Percentiles rank a stretch among this genome's conserved stretches.
Evolutionary conservation across 257 asterid genomes (phyloP).

Genomic region (Perilla frutescens): DNA sequence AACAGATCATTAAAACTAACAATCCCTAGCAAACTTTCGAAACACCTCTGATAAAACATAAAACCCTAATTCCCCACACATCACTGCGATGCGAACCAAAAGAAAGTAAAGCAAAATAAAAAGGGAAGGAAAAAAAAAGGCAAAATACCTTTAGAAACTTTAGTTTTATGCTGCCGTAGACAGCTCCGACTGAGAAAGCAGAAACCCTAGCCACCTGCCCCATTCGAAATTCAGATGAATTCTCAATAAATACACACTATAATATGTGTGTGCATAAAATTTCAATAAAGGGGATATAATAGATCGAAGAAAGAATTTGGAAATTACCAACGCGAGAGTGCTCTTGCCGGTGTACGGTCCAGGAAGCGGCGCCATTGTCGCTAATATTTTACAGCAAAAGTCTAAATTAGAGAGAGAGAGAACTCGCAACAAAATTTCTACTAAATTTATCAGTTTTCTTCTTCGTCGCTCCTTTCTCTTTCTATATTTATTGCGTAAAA

Average conservation of each 20-base stretch:
- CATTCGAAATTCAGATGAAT: slow-evolving; percentile 27
- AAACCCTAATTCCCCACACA: slow-evolving; percentile 3
- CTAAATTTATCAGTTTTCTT: not conserved
- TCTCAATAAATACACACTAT: not conserved
- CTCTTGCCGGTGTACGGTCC: slow-evolving; percentile 57
- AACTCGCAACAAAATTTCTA: not conserved
- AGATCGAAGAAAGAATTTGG: slow-evolving; percentile 27
- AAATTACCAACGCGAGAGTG: slow-evolving; percentile 50
- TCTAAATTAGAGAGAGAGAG: not conserved
- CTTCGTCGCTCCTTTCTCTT: not conserved
- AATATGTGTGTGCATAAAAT: not conserved
- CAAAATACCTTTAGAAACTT: slow-evolving; percentile 54
- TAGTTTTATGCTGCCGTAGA: slow-evolving; percentile 59
- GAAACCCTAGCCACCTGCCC: slow-evolving; percentile 72
- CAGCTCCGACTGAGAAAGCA: slow-evolving; percentile 56
- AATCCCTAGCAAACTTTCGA: slow-evolving; percentile 4
- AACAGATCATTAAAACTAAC: slow-evolving; percentile 13
- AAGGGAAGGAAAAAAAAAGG: not conserved
- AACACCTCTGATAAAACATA: not conserved
- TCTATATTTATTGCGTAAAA: not conserved
- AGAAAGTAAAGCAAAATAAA: not conserved
- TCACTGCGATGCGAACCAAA: not conserved
- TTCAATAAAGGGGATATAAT: not conserved
- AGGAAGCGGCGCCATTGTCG: slow-evolving; percentile 52
- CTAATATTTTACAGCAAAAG: not conserved